phyloP scores from a whole-genome alignment of 2,329 filamentous ascomycete genomes.

The Bipolaris victoriae region DNA sequence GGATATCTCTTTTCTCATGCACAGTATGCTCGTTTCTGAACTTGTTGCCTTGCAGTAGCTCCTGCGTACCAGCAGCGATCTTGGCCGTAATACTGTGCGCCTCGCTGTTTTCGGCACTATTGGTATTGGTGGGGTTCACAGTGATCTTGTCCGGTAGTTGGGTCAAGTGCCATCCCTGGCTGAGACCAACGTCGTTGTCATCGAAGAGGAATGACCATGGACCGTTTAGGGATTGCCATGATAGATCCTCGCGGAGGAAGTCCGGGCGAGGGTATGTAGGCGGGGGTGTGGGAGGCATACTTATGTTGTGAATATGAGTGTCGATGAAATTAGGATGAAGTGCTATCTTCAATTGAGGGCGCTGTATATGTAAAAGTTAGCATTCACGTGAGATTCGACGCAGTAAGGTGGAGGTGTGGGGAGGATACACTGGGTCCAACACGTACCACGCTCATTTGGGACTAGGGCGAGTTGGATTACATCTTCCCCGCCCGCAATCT shows the following conservation, averaged over 20 bases:
- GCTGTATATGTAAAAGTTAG: constrained; percentile 11
- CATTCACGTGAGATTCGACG: constrained; percentile 18
- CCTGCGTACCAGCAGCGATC: constrained; percentile 58
- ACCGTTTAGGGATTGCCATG: constrained; percentile 67
- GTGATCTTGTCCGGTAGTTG: constrained; percentile 56
- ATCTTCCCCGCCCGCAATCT: background rate
- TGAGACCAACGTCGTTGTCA: constrained; percentile 65
- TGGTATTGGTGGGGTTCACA: constrained; percentile 29
- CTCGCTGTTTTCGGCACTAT: constrained; percentile 27
- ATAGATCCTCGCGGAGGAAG: constrained; percentile 62
- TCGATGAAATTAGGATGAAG: background rate
- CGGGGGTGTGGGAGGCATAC: constrained; percentile 8
- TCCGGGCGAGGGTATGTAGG: constrained; percentile 67
- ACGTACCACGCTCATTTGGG: constrained; percentile 5
- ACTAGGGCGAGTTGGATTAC: background rate
- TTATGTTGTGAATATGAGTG: background rate
- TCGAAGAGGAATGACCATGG: constrained; percentile 70
- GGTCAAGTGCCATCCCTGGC: constrained; percentile 59
- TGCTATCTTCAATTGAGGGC: background rate
- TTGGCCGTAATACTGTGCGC: constrained; percentile 53
- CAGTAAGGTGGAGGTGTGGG: constrained; percentile 15
- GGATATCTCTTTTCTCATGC: constrained; percentile 60
- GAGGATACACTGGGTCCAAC: constrained; percentile 14
- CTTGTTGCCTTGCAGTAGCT: constrained; percentile 56
- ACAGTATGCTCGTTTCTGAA: constrained; percentile 40